Base-by-base conservation (phyloP, 768 basidiomycete genomes). In the Pulveroboletus sp. region DNA sequence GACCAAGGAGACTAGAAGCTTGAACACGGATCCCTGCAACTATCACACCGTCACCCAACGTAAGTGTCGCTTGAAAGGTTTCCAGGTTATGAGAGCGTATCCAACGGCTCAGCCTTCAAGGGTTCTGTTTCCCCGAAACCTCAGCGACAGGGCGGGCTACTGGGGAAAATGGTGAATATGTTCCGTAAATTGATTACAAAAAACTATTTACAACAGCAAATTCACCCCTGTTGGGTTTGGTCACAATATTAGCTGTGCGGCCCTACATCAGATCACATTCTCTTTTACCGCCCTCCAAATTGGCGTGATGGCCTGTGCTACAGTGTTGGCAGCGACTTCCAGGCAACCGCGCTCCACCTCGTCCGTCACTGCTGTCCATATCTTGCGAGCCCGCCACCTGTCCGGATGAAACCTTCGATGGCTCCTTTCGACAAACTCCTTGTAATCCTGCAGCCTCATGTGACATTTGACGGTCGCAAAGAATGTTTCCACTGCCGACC, bases 391-490 rank as follows among this genome's bases (percentile, higher is more conserved):
- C 38, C 81, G 73, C 89, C 87, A 93, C 52, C 85, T 71, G 65
- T 91, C 89, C 2, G 87, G 86, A 57, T 90, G 90, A 64, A 89
- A 91, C 45, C 87, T 70, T 36, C 80, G 75, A 58, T 89, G 79
- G 57, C 83, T 84, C 59, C 80, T 81, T 68, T 86, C 79, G 4
- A 91, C 74, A 48, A 90, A 76, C 2, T 63, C 64, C 59, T 77
- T 81, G 67, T 79, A 89, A 43, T 86, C 84, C 62, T 83, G 79
- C 15, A 66, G 47, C 21, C 79, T 74, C 75, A 88, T 76, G 39
- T 76, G 73, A 15, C 56, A 52, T 57, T 71, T 73, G 26, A 83
- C 75, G 6, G 72, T 71, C 14, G 65, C 65, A 59, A 90, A 91
- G 66, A 92, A 92, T 18, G 70, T 70, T 60, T 87, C 84, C 42